phyloP scores from a whole-genome alignment of 176 grass and related monocot species.

The Aegilops speltoides region DNA sequence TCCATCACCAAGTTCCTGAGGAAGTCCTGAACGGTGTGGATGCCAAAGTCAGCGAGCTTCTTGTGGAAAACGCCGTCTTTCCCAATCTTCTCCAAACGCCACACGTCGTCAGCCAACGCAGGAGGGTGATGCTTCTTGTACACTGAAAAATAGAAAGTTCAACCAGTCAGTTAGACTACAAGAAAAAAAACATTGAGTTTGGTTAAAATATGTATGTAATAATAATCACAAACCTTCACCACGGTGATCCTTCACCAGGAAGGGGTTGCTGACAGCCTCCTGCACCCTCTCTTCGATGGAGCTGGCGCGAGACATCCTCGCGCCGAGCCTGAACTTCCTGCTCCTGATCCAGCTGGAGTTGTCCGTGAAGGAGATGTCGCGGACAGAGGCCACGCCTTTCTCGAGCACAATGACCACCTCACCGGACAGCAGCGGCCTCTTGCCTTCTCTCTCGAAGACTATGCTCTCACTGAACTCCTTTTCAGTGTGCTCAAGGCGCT shows the following conservation, averaged over 20 bases:
- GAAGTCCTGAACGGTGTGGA: slow-evolving; percentile 76
- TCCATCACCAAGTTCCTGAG: slow-evolving; percentile 79
- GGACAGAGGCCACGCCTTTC: slow-evolving; percentile 67
- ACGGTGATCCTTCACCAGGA: slow-evolving; percentile 93
- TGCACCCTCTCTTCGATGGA: slow-evolving; percentile 49
- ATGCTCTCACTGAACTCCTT: slow-evolving; percentile 77
- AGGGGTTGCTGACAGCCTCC: slow-evolving; percentile 80
- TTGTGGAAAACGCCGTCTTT: slow-evolving; percentile 89
- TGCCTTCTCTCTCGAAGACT: slow-evolving; percentile 84
- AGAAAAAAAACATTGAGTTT: background rate
- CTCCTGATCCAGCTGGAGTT: slow-evolving; percentile 90
- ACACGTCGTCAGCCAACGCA: slow-evolving; percentile 61
- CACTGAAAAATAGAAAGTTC: slow-evolving; percentile 38
- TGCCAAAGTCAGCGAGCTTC: slow-evolving; percentile 67
- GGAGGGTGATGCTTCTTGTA: slow-evolving; percentile 91
- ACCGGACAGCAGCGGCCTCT: slow-evolving; percentile 69
- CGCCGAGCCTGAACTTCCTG: slow-evolving; percentile 84
- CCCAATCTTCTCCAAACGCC: slow-evolving; percentile 83
- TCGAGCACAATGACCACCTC: slow-evolving; percentile 65
- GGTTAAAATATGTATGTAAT: background rate
- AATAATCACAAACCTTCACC: slow-evolving; percentile 64
- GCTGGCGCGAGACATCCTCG: slow-evolving; percentile 52
- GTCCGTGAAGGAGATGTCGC: slow-evolving; percentile 73
- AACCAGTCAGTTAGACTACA: background rate
- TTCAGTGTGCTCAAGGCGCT: slow-evolving; percentile 67